A percentile compares a stretch with the other conserved stretches of the same genome.
phyloP scores from a whole-genome alignment of 306 rosid genomes.

The Calophaca sinica region DNA sequence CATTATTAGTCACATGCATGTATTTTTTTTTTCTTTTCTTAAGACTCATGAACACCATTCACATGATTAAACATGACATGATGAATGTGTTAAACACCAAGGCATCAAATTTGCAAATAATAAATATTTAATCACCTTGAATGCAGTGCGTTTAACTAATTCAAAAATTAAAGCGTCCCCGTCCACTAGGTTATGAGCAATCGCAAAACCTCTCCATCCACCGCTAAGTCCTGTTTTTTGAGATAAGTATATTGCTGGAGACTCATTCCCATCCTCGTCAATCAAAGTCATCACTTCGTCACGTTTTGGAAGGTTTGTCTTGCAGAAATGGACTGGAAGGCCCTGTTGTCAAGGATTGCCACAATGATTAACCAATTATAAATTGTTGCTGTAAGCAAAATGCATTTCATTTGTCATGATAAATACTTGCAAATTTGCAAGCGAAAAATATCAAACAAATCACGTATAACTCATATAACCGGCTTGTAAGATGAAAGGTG shows the following conservation, averaged over 20 bases:
- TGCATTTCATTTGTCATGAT: background rate
- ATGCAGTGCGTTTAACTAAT: conserved; percentile 57
- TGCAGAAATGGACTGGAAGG: conserved; percentile 66
- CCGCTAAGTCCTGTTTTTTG: conserved; percentile 73
- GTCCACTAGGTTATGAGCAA: conserved; percentile 77
- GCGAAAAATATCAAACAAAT: background rate
- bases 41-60: conserved; percentile 33
- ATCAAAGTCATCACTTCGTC: conserved; percentile 58
- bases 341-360: conserved; percentile 60
- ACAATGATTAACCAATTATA: conserved; percentile 18
- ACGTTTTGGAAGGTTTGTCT: conserved; percentile 54
- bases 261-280: conserved; percentile 69
- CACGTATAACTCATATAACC: background rate
- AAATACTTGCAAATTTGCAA: background rate
- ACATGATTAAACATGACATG: background rate
- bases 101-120: conserved; percentile 25
- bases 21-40: background rate
- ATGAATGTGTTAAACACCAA: conserved; percentile 18
- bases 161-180: conserved; percentile 89
- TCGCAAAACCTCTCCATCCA: conserved; percentile 83
- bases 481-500: too few species aligned
- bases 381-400: background rate
- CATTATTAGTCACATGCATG: conserved; percentile 8
- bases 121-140: conserved; percentile 69
- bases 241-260: conserved; percentile 59